phyloP scores from a whole-genome alignment of 2,329 filamentous ascomycete species.

The Fusarium tuaranense region DNA sequence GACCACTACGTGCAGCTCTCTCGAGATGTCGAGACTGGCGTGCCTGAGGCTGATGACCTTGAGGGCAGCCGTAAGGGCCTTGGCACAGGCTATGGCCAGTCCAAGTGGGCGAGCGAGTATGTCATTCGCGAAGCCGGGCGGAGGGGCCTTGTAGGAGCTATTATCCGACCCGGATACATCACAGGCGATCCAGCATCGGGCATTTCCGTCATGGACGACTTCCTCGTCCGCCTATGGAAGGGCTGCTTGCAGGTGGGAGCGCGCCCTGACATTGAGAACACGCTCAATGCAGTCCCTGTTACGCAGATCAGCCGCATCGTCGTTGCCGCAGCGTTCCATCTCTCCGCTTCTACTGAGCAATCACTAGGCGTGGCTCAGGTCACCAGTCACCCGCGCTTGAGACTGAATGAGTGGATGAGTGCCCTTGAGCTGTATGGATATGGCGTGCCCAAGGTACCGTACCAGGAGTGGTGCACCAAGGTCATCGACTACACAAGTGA shows the following conservation, averaged over 20 bases:
- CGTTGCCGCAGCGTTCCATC: slow-evolving; percentile 76
- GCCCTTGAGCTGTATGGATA: slow-evolving; percentile 81
- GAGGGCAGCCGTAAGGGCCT: slow-evolving; percentile 81
- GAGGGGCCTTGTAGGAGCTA: slow-evolving; percentile 79
- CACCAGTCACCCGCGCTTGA: slow-evolving; percentile 81
- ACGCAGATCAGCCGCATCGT: slow-evolving; percentile 86
- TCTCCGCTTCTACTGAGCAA: slow-evolving; percentile 51
- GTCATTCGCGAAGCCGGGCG: slow-evolving; percentile 83
- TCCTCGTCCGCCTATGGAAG: slow-evolving; percentile 87
- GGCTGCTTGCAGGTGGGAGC: slow-evolving; percentile 83
- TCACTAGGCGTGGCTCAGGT: slow-evolving; percentile 75
- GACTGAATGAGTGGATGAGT: slow-evolving; percentile 82
- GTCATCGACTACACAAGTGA: slow-evolving; percentile 13
- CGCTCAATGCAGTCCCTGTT: slow-evolving; percentile 90
- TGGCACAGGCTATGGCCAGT: slow-evolving; percentile 89
- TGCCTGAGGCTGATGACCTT: slow-evolving; percentile 83
- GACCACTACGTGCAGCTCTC: slow-evolving; percentile 82
- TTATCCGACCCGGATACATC: slow-evolving; percentile 89
- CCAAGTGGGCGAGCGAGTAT: slow-evolving; percentile 83
- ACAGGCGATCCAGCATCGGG: slow-evolving; percentile 79
- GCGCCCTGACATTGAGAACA: slow-evolving; percentile 84
- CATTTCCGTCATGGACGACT: slow-evolving; percentile 86
- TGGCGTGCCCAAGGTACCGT: slow-evolving; percentile 59
- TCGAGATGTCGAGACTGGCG: slow-evolving; percentile 67
- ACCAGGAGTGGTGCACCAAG: slow-evolving; percentile 70